These are phyloP conservation scores for Diplodia seriata DNA, from an alignment of 2,329 filamentous ascomycete species.

Conservation along the genomic window DNA sequence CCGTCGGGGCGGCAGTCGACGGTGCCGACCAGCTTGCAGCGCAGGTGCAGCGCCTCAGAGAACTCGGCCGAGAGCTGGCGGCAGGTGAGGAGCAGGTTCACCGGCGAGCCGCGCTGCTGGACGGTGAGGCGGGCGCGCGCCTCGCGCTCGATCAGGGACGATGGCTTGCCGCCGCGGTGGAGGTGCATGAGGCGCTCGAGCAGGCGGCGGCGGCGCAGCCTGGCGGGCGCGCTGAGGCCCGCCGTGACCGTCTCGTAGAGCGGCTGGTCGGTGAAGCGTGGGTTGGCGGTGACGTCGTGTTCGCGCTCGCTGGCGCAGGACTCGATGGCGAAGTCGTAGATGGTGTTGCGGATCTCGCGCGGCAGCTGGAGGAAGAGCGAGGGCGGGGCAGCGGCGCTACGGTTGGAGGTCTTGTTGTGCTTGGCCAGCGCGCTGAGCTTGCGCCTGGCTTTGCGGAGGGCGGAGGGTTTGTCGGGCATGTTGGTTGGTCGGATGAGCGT, in stretches of 20 bases:
- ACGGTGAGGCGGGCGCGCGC: background rate
- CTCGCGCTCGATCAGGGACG: too few relatives aligned
- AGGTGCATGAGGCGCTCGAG: too few relatives aligned
- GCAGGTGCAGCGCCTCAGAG: background rate
- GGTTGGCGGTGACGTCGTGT: background rate
- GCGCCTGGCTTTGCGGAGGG: background rate
- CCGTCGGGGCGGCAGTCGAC: background rate
- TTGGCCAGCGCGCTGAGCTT: background rate
- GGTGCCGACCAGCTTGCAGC: background rate
- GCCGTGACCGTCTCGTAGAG: background rate
- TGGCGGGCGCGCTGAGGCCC: background rate
- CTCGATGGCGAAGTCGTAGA: constrained; percentile 3
- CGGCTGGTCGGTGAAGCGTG: background rate
- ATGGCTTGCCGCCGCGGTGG: too few relatives aligned
- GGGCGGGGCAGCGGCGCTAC: background rate
- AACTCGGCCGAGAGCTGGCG: background rate
- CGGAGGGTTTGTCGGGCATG: background rate
- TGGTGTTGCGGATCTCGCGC: constrained; percentile 1
- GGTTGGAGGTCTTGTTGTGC: background rate
- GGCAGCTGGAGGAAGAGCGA: background rate
- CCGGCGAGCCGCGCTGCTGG: background rate
- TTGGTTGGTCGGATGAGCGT: background rate
- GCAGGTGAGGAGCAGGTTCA: constrained; percentile 7
- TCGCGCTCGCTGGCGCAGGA: background rate
- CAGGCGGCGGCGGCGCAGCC: background rate